Conservation (phyloP, 192 early-diverging fungal species). For the Backusella luteola region DNA sequence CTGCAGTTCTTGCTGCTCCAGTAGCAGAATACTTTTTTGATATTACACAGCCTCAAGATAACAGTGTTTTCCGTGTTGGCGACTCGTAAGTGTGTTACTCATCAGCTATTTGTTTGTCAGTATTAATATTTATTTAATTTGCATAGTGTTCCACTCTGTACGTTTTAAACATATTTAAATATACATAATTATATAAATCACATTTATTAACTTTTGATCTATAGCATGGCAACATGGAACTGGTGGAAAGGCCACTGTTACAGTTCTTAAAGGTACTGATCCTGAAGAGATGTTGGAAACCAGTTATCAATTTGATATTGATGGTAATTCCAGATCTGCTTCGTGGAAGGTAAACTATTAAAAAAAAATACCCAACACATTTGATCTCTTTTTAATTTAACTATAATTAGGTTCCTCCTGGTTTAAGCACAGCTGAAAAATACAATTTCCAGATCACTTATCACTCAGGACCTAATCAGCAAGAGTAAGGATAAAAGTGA, state of each 20-base stretch:
- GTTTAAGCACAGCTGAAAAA: neutral
- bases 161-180: neutral
- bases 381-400: neutral
- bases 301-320: neutral
- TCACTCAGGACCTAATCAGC: neutral
- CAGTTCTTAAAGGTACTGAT: neutral
- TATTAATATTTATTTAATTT: neutral
- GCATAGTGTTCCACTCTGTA: neutral
- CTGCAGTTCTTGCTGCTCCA: neutral
- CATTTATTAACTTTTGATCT: neutral
- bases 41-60: neutral
- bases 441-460: neutral
- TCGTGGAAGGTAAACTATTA: neutral
- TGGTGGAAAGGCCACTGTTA: neutral
- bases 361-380: neutral
- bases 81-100: neutral
- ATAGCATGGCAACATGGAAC: neutral
- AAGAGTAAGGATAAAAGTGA: neutral
- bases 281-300: neutral
- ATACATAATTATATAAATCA: neutral
- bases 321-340: neutral
- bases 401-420: neutral
- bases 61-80: neutral
- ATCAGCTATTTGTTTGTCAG: neutral
- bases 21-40: neutral